phyloP scores from a whole-genome alignment of 805 yeast genomes.

The Candida krabiensis region DNA sequence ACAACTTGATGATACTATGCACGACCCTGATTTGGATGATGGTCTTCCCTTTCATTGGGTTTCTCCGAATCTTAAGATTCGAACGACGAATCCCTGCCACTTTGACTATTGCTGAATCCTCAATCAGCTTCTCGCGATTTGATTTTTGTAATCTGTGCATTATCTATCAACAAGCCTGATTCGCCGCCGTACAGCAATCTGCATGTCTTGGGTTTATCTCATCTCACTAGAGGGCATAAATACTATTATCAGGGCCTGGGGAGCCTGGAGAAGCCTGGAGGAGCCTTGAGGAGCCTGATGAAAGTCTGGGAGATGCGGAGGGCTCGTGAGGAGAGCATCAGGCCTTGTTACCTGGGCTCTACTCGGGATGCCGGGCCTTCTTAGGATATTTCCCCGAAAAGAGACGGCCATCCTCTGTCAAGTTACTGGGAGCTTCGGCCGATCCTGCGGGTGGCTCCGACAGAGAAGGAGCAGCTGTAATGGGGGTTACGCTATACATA shows the following conservation, averaged over 20 bases:
- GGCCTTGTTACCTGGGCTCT: no score
- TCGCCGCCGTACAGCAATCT: background rate
- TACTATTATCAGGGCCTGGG: no score
- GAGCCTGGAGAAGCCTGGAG: background rate
- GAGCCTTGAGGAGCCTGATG: background rate
- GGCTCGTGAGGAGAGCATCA: no score
- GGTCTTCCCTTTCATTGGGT: background rate
- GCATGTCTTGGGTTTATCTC: no score
- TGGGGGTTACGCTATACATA: no score
- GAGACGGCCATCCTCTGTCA: no score
- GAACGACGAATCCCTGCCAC: background rate
- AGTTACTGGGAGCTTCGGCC: no score
- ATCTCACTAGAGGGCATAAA: no score
- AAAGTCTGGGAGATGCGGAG: background rate
- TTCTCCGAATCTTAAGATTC: background rate
- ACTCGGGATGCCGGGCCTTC: no score
- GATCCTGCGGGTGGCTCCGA: no score
- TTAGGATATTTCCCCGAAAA: no score
- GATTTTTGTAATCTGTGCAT: background rate
- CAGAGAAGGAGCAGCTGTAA: no score
- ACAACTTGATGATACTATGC: background rate
- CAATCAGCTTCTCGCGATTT: background rate
- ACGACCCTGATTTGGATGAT: background rate
- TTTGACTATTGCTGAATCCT: background rate
- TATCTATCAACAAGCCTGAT: background rate